phyloP scores from a whole-genome alignment of 768 basidiomycete genomes.

The Clathrus columnatus region DNA sequence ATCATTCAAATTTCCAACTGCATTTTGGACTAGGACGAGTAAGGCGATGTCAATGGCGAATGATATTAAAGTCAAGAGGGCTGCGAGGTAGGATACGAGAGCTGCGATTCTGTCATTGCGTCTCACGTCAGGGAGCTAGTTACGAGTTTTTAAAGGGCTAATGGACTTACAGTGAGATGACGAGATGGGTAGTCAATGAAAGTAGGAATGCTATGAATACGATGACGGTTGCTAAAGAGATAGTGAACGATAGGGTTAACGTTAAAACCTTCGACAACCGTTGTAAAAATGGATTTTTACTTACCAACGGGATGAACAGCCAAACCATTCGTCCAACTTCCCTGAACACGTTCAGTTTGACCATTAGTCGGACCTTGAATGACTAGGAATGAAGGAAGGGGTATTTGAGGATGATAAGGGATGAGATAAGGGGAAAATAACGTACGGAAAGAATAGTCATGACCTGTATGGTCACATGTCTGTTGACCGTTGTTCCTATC shows the following conservation, averaged over 20 bases:
- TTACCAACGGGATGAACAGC: slow-evolving; percentile 68
- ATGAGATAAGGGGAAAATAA: neutral
- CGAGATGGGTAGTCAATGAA: slow-evolving; percentile 50
- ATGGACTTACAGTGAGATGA: slow-evolving; percentile 24
- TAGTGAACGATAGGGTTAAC: neutral
- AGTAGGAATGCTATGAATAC: slow-evolving; percentile 57
- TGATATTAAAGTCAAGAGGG: slow-evolving; percentile 57
- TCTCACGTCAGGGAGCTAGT: neutral
- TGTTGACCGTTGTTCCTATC: neutral
- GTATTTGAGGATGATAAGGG: neutral
- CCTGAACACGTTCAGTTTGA: slow-evolving; percentile 33
- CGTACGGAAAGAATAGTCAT: slow-evolving; percentile 43
- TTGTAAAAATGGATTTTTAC: no score
- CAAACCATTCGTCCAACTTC: slow-evolving; percentile 66
- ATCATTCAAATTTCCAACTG: slow-evolving; percentile 42
- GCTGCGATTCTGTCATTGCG: slow-evolving; percentile 25
- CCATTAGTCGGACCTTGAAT: slow-evolving; percentile 31
- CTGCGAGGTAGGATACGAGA: slow-evolving; percentile 56
- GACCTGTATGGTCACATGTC: slow-evolving; percentile 28
- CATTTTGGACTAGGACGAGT: slow-evolving; percentile 49
- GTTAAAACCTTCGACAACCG: neutral
- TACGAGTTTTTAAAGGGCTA: neutral
- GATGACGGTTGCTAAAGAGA: slow-evolving; percentile 35
- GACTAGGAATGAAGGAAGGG: neutral
- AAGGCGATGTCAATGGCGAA: slow-evolving; percentile 75